Percentiles rank a stretch among this genome's conserved stretches.
Evolutionary conservation across 495 filamentous ascomycete genomes (phyloP).

Genomic region (Amphirosellinia nigrospora): DNA sequence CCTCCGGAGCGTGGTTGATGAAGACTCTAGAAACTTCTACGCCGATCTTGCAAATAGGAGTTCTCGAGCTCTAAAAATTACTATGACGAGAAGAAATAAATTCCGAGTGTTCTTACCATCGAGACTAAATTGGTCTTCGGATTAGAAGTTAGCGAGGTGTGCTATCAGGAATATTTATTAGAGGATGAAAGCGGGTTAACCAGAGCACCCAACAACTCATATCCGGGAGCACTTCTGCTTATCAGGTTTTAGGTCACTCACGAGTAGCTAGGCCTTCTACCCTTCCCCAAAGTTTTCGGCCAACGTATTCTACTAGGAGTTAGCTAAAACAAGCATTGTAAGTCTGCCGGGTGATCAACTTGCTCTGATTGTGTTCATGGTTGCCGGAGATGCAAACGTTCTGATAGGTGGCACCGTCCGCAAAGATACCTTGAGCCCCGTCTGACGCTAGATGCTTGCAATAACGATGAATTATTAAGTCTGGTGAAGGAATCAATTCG

Average conservation of each 20-base stretch:
- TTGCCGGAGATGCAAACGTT: constrained; percentile 10
- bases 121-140: constrained; percentile 44
- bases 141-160: neutral
- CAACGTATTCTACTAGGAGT: constrained; percentile 39
- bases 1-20: too few species aligned
- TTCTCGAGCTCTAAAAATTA: too few species aligned
- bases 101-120: too few species aligned
- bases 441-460: neutral
- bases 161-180: neutral
- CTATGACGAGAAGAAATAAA: too few species aligned
- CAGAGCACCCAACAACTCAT: neutral
- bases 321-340: constrained; percentile 24
- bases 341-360: neutral
- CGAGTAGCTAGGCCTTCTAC: constrained; percentile 38
- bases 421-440: neutral
- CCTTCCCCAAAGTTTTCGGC: constrained; percentile 41
- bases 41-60: too few species aligned
- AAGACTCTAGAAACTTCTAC: too few species aligned
- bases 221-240: neutral
- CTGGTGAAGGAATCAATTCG: neutral
- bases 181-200: neutral
- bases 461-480: neutral
- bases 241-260: neutral
- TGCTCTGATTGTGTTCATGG: constrained; percentile 21
- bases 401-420: neutral